Evolutionary conservation across 2,329 filamentous ascomycete species (phyloP).

Genomic region (Dothideomycetes sp.): DNA sequence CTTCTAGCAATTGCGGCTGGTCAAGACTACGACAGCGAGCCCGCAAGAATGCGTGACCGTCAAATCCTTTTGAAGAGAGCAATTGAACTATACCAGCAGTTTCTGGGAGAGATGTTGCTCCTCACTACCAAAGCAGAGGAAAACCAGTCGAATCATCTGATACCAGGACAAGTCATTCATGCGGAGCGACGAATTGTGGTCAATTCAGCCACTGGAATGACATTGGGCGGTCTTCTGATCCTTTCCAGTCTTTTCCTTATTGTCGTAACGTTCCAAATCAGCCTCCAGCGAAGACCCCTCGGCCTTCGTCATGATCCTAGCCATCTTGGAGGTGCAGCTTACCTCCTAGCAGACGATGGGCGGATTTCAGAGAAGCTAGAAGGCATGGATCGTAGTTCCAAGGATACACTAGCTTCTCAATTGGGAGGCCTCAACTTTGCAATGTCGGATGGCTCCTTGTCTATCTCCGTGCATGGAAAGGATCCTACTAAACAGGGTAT

Average conservation of each 20-base stretch:
- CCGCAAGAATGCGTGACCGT: neutral
- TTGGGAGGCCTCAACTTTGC: too few relatives aligned
- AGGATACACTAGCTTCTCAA: too few relatives aligned
- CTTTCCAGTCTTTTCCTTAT: neutral
- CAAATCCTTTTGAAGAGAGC: neutral
- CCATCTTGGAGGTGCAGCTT: too few relatives aligned
- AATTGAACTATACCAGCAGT: neutral
- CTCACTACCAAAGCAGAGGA: neutral
- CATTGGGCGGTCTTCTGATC: neutral
- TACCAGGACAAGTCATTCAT: neutral
- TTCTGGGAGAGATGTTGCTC: constrained; percentile 1
- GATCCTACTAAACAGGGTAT: too few relatives aligned
- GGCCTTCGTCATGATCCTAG: too few relatives aligned
- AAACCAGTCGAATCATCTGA: neutral
- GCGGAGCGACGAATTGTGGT: neutral
- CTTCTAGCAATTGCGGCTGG: neutral
- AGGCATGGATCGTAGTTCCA: too few relatives aligned
- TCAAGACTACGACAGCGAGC: neutral
- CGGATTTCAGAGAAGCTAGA: too few relatives aligned
- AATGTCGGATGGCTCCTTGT: too few relatives aligned
- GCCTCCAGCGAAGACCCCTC: too few relatives aligned
- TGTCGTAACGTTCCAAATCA: neutral
- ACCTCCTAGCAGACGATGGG: too few relatives aligned
- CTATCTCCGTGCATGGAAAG: too few relatives aligned
- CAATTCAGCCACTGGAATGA: neutral